Percentiles rank a stretch among this genome's conserved stretches.
These are phyloP conservation scores for Metroxylon sagu DNA, from an alignment of 176 grass and related monocot species.

Conservation along the genomic window DNA sequence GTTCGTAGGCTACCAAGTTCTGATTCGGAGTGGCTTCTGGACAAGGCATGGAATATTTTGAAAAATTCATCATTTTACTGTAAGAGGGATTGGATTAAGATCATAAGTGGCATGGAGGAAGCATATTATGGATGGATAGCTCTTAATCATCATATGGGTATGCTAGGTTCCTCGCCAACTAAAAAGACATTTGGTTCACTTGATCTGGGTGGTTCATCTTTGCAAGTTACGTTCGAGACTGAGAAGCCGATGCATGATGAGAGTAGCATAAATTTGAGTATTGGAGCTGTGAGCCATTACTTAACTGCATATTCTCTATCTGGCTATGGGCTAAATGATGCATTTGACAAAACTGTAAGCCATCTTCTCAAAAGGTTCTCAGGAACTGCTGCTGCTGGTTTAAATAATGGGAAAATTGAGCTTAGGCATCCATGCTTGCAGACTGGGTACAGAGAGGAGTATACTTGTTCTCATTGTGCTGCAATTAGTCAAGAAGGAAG, in stretches of 20 bases:
- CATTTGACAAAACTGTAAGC: slow-evolving; percentile 92
- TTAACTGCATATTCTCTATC: slow-evolving; percentile 93
- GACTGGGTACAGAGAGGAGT: slow-evolving; percentile 82
- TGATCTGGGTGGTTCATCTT: slow-evolving; percentile 95
- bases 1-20: slow-evolving; percentile 74
- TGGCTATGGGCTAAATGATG: slow-evolving; percentile 97
- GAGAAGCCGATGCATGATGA: slow-evolving; percentile 48
- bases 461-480: slow-evolving; percentile 65
- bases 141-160: slow-evolving; percentile 71
- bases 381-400: slow-evolving; percentile 10
- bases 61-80: slow-evolving; percentile 95
- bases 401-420: slow-evolving; percentile 49
- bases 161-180: slow-evolving; percentile 56
- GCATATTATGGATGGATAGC: slow-evolving; percentile 99
- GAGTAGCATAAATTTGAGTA: slow-evolving; percentile 53
- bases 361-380: slow-evolving; percentile 55
- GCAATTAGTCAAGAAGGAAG: slow-evolving; percentile 54
- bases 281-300: slow-evolving; percentile 67
- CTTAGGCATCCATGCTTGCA: slow-evolving; percentile 91
- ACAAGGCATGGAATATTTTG: slow-evolving; percentile 86
- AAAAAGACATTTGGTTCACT: slow-evolving; percentile 82
- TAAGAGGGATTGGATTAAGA: slow-evolving; percentile 79
- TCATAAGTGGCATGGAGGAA: slow-evolving; percentile 93
- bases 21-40: slow-evolving; percentile 90
- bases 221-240: slow-evolving; percentile 98